A percentile compares a stretch with the other conserved stretches of the same genome.
phyloP scores from a whole-genome alignment of 495 filamentous ascomycete genomes.

The Podospora appendiculata region DNA sequence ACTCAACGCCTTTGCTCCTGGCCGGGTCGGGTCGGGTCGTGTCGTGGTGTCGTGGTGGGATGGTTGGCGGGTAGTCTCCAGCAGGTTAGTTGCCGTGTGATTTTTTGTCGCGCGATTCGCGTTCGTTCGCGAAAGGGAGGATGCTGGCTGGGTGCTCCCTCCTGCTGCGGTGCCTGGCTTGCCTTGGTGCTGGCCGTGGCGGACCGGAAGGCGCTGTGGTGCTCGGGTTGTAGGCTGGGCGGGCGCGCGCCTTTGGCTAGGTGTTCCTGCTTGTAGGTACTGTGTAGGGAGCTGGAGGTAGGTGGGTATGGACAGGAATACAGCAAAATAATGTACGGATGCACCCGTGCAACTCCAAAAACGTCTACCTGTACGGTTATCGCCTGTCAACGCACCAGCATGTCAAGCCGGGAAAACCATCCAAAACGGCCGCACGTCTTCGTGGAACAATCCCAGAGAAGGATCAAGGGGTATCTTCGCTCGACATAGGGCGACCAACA shows the following conservation, averaged over 20 bases:
- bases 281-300: too few relatives aligned
- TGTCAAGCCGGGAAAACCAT: slow-evolving; percentile 10
- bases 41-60: slow-evolving; percentile 5
- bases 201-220: too few relatives aligned
- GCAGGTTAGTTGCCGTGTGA: slow-evolving; percentile 10
- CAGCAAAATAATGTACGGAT: too few relatives aligned
- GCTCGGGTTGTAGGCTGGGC: too few relatives aligned
- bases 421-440: slow-evolving; percentile 14
- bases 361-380: slow-evolving; percentile 3
- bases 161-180: slow-evolving; percentile 1
- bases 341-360: slow-evolving; percentile 24
- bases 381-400: slow-evolving; percentile 4
- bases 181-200: background rate
- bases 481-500: slow-evolving; percentile 9
- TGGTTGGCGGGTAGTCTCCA: slow-evolving; percentile 12
- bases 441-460: slow-evolving; percentile 1
- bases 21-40: too few relatives aligned
- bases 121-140: slow-evolving; percentile 24
- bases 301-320: too few relatives aligned
- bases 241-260: background rate
- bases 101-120: slow-evolving; percentile 34
- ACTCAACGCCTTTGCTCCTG: background rate
- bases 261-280: slow-evolving; percentile 1
- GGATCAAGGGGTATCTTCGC: slow-evolving; percentile 3
- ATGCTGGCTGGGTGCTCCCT: background rate